Evolutionary conservation across 2,329 filamentous ascomycete genomes (phyloP), one percentile per base, ranked within the genome.

Genomic region (Dactylellina haptotyla): DNA sequence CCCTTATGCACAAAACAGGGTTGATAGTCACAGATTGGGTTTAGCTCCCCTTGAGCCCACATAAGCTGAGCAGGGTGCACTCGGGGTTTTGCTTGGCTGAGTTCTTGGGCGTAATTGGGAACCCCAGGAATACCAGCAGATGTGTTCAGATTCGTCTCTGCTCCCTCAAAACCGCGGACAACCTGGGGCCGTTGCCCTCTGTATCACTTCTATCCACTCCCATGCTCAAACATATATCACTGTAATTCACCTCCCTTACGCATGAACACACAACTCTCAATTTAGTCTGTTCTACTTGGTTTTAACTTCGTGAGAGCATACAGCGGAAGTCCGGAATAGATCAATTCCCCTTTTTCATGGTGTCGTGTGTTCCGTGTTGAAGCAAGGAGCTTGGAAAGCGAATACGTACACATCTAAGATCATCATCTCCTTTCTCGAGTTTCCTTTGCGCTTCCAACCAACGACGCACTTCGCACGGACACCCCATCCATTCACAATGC

Each of bases 331-430:
- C n/a, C 23, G 25, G 30, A 57, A 41, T 14, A 6, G 48, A 0
- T 30, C 61, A n/a, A 37, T 54, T 45, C 34, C 25, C 37, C 30
- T 37, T 51, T 48, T 46, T 6, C 23, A 23, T 48, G 39, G 43
- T 43, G 51, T 64, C 59, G 64, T 48, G 58, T 53, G 58, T 45
- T 34, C 30, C 48, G 67, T 34, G 67, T 65, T 72, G 59, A 25
- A 48, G 28, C 16, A 62, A 56, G 34, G 62, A n/a, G n/a, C n/a
- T n/a, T n/a, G n/a, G 57, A 25, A 25, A 50, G 26, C 58, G 51
- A 53, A 59, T 57, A 70, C 65, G 50, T 46, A 51, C 41, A 63
- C 34, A 61, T 23, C 43, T 6, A 20, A 32, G 9, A 12, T 10
- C 23, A 16, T 58, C 34, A 14, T 43, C 32, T 26, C 48, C 34